phyloP scores from a whole-genome alignment of 139 green algal species.

The Mesostigma viride region DNA sequence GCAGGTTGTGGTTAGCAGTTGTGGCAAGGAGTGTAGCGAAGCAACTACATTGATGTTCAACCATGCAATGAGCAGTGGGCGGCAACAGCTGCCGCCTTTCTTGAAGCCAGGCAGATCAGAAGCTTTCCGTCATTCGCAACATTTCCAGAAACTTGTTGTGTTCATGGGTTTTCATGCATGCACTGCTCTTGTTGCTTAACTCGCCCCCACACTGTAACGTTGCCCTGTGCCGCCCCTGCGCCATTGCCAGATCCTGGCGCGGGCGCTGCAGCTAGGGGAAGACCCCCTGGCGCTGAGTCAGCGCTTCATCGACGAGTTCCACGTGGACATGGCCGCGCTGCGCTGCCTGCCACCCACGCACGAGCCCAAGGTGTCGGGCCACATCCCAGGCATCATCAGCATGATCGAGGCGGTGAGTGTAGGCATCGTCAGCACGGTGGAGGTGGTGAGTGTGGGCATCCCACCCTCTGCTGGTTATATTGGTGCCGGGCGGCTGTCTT shows the following conservation, averaged over 20 bases:
- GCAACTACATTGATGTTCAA: no score
- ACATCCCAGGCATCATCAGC: slow-evolving; percentile 73
- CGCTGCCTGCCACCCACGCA: slow-evolving; percentile 66
- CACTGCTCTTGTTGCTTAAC: no score
- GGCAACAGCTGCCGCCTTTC: no score
- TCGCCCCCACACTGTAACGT: no score
- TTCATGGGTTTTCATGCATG: not conserved
- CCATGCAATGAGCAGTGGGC: no score
- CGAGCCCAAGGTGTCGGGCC: slow-evolving; percentile 82
- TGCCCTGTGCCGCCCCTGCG: no score
- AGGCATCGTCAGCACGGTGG: no score
- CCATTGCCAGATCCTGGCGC: slow-evolving; percentile 84
- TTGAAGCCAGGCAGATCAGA: not conserved
- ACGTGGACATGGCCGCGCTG: slow-evolving; percentile 76
- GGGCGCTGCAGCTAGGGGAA: slow-evolving; percentile 55
- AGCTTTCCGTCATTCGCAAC: not conserved
- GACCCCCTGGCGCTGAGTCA: slow-evolving; percentile 48
- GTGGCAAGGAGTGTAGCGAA: no score
- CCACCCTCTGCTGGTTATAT: no score
- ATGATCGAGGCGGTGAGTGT: slow-evolving; percentile 55
- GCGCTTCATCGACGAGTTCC: slow-evolving; percentile 85
- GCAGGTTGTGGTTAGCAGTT: no score
- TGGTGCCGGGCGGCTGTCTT: no score
- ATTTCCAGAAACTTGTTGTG: not conserved
- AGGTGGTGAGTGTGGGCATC: no score